Percentiles rank a stretch among this genome's conserved stretches.
Evolutionary conservation across 208 protist genomes (phyloP).

Genomic region (Phytomonas serpens): DNA sequence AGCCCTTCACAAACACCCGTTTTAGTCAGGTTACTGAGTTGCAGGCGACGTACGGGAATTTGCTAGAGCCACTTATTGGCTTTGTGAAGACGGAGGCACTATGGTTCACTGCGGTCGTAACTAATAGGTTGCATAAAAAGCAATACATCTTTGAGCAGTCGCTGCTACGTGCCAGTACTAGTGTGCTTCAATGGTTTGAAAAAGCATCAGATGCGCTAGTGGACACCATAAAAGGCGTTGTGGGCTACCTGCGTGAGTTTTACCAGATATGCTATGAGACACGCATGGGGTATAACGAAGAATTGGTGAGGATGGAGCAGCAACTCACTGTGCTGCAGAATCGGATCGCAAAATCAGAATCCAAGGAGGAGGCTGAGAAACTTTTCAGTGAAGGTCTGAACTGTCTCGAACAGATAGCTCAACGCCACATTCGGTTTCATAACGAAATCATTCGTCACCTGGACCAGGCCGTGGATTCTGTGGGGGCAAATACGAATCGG

Average conservation of each 20-base stretch:
- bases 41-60: neutral
- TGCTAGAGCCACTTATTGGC: neutral
- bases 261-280: conserved; percentile 46
- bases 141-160: conserved; percentile 34
- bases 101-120: conserved; percentile 53
- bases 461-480: conserved; percentile 13
- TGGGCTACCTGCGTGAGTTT: conserved; percentile 41
- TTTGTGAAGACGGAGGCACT: conserved; percentile 32
- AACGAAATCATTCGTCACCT: conserved; percentile 31
- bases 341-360: conserved; percentile 36
- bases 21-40: conserved; percentile 3
- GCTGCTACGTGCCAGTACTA: conserved; percentile 27
- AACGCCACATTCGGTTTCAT: conserved; percentile 46
- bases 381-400: conserved; percentile 50
- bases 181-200: conserved; percentile 52
- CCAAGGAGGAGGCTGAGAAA: conserved; percentile 34
- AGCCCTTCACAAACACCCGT: neutral
- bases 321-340: conserved; percentile 28
- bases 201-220: conserved; percentile 47
- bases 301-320: conserved; percentile 35
- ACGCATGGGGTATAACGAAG: conserved; percentile 62
- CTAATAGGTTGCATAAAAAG: conserved; percentile 24
- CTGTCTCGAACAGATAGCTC: conserved; percentile 50
- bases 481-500: conserved; percentile 14
- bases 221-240: conserved; percentile 16